These are phyloP conservation scores for Pichia sp. DNA, from an alignment of 1,139 yeast genomes.

Conservation along the genomic window DNA sequence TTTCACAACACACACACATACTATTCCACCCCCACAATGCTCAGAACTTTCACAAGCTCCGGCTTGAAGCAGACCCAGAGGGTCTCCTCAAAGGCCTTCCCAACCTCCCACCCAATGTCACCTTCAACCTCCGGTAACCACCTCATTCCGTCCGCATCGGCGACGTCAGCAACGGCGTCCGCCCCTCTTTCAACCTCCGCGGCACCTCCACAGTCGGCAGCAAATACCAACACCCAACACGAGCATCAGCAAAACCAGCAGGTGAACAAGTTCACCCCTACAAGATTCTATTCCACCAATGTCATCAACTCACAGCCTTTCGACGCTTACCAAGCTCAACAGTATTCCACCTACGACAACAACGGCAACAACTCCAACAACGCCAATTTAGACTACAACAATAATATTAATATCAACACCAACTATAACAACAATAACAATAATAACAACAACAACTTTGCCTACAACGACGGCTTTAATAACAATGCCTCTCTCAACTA, in stretches of 20 bases:
- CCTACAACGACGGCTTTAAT: constrained; percentile 5
- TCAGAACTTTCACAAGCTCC: constrained; percentile 29
- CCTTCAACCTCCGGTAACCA: neutral
- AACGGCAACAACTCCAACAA: constrained; percentile 1
- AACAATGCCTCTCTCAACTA: constrained; percentile 10
- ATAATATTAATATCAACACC: neutral
- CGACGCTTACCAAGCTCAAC: neutral
- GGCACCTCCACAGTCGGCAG: too few species aligned
- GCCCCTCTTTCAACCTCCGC: too few species aligned
- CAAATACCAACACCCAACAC: constrained; percentile 14
- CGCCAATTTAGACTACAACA: neutral
- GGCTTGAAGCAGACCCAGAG: constrained; percentile 33
- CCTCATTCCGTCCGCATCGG: neutral
- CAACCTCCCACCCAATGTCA: constrained; percentile 5
- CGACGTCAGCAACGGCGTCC: too few species aligned
- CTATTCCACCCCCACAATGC: constrained; percentile 19
- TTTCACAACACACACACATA: too few species aligned
- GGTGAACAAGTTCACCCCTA: neutral
- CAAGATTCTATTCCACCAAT: constrained; percentile 4
- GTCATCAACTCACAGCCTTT: constrained; percentile 11
- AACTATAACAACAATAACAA: constrained; percentile 9
- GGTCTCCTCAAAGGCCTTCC: constrained; percentile 31
- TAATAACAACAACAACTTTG: neutral
- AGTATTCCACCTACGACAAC: neutral
- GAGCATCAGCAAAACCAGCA: too few species aligned